These are phyloP conservation scores for Lepidopterella palustris DNA, from an alignment of 495 filamentous ascomycete species.

Conservation along the genomic window DNA sequence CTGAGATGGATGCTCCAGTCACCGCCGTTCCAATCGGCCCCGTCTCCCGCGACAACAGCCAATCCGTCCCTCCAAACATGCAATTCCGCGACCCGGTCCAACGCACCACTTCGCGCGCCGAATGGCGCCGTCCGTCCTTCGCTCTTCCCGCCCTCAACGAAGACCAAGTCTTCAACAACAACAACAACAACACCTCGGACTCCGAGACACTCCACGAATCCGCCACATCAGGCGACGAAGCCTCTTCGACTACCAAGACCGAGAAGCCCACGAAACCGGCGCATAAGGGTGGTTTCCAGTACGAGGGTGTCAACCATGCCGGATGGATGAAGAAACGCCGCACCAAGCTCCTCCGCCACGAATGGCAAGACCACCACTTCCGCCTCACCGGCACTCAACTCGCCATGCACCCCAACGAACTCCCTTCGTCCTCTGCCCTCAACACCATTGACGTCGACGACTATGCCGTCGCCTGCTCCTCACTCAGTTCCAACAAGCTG, in stretches of 20 bases:
- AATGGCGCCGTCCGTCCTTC: constrained; percentile 50
- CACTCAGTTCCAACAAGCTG: constrained; percentile 66
- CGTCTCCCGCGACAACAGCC: constrained; percentile 63
- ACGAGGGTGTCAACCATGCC: constrained; percentile 52
- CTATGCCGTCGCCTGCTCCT: constrained; percentile 87
- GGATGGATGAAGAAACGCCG: constrained; percentile 96
- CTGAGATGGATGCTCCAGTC: constrained; percentile 83
- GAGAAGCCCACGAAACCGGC: not conserved
- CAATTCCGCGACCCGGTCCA: constrained; percentile 54
- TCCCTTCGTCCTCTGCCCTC: constrained; percentile 50
- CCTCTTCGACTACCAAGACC: constrained; percentile 8
- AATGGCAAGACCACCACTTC: constrained; percentile 89
- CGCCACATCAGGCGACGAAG: constrained; percentile 16
- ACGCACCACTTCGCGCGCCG: constrained; percentile 40
- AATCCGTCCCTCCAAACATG: constrained; percentile 94
- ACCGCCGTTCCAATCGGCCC: constrained; percentile 65
- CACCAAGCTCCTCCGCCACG: constrained; percentile 78
- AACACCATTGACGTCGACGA: constrained; percentile 92
- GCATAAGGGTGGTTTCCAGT: constrained; percentile 21
- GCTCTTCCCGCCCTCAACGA: constrained; percentile 52
- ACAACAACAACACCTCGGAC: constrained; percentile 14
- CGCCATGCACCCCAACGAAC: constrained; percentile 68
- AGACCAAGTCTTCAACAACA: constrained; percentile 39
- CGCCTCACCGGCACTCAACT: constrained; percentile 77
- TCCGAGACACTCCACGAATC: constrained; percentile 20